phyloP scores from a whole-genome alignment of 2,329 filamentous ascomycete genomes.

The Aureobasidium sp. region DNA sequence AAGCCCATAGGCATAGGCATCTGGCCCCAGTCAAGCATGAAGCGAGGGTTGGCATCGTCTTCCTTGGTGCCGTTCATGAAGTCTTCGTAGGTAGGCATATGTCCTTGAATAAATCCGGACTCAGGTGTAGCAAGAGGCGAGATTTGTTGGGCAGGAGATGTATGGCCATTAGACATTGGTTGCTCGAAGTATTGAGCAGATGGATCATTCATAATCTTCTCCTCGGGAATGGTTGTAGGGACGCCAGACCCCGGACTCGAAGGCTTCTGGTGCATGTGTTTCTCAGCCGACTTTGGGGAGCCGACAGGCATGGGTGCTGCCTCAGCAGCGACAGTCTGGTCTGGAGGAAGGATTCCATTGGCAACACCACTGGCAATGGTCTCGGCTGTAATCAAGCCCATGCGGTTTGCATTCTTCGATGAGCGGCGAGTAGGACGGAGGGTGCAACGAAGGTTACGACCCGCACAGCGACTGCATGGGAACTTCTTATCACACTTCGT shows the following conservation, averaged over 20 bases:
- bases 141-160: conserved; percentile 21
- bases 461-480: conserved; percentile 47
- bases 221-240: conserved; percentile 23
- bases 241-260: conserved; percentile 24
- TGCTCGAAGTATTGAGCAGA: conserved; percentile 38
- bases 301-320: conserved; percentile 20
- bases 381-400: conserved; percentile 24
- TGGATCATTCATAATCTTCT: conserved; percentile 29
- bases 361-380: conserved; percentile 20
- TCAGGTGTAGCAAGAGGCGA: conserved; percentile 34
- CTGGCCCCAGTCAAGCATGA: conserved; percentile 44
- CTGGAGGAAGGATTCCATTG: conserved; percentile 18
- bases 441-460: conserved; percentile 42
- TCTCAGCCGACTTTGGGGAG: conserved; percentile 19
- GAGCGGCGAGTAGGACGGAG: conserved; percentile 42
- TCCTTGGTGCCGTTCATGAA: conserved; percentile 35
- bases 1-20: conserved; percentile 40
- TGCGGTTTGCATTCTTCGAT: conserved; percentile 37
- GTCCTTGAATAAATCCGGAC: conserved; percentile 36
- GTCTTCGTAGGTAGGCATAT: conserved; percentile 42
- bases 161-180: conserved; percentile 29
- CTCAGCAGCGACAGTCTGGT: conserved; percentile 20
- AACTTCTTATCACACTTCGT: conserved; percentile 51
- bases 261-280: conserved; percentile 27
- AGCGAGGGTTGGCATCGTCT: conserved; percentile 39